A percentile compares a stretch with the other conserved stretches of the same genome.
Conservation (phyloP, 2,329 filamentous ascomycete genomes). For the Talaromyces pinophilus region DNA sequence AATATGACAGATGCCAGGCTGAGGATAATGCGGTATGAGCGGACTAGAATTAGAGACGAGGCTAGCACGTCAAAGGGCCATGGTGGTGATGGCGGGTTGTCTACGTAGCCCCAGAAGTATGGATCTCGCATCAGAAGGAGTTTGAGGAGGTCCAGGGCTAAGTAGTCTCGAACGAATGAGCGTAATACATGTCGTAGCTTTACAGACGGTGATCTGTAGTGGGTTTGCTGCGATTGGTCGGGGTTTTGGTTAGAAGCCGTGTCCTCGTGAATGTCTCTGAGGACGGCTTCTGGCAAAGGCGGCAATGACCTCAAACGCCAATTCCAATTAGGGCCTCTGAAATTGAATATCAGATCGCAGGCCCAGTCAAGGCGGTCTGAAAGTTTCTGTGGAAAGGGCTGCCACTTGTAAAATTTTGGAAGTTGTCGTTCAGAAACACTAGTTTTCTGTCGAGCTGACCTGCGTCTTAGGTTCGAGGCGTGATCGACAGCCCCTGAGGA, state of each 20-base stretch:
- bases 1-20: slow-evolving; percentile 59
- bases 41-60: slow-evolving; percentile 51
- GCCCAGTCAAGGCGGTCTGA: slow-evolving; percentile 60
- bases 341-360: slow-evolving; percentile 57
- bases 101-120: slow-evolving; percentile 67
- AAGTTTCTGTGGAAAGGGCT: slow-evolving; percentile 54
- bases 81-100: slow-evolving; percentile 47
- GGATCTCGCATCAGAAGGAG: slow-evolving; percentile 71
- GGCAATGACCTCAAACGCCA: slow-evolving; percentile 55
- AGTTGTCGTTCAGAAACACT: not conserved
- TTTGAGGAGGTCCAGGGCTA: slow-evolving; percentile 70
- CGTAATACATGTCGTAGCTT: slow-evolving; percentile 52
- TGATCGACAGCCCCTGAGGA: not conserved
- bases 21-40: slow-evolving; percentile 59
- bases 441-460: not conserved
- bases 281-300: slow-evolving; percentile 34
- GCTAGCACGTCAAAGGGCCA: slow-evolving; percentile 47
- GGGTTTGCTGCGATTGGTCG: slow-evolving; percentile 22
- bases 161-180: slow-evolving; percentile 59
- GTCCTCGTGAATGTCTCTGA: slow-evolving; percentile 27
- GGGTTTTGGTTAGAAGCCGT: slow-evolving; percentile 9
- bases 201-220: slow-evolving; percentile 41
- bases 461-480: not conserved
- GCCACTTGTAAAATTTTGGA: slow-evolving; percentile 52
- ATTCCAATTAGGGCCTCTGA: slow-evolving; percentile 63